Evolutionary conservation across 2,329 filamentous ascomycete genomes (phyloP), one percentile per base, ranked within the genome.

Genomic region (Fusarium sp.): DNA sequence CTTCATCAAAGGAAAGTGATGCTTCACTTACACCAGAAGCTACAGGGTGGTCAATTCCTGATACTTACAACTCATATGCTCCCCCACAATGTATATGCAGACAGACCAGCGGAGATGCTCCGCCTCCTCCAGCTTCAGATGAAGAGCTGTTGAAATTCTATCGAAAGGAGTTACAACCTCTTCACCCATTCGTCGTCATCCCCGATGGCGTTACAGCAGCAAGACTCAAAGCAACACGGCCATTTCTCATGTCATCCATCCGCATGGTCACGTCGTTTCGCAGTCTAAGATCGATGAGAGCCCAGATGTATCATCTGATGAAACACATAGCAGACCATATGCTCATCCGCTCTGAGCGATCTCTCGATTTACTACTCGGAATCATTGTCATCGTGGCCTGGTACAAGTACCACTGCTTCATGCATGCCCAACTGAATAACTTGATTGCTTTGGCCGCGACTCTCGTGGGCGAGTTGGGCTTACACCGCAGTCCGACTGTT

Each of bases 371-470:
- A 5, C 75, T 88, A 0, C 80, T 85, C 59, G 84, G 85, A 0
- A 81, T 88, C 6, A 74, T 88, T 5, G 81, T 87, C 1, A 81
- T 87, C 30, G 68, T 86, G 5, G 83, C 83, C 0, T 88, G 83
- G 81, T 87, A 87, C 60, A 86, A 88, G 49, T 85, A 88, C 54
- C 86, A 88, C 72, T 88, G 86, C 69, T 81, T 87, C 67, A 81
- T 85, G 75, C 86, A 88, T 55, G 81, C 83, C 1, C 87, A 89
- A 64, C 75, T 89, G 15, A 83, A 84, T 71, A 87, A 86, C 55
- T 77, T 89, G 6, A 74, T 88, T 5, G 81, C 84, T 12, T 70
- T 89, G 23, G 84, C 86, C 2, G 76, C 81, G 15, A 85, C 83
- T 7, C 80, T 88, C 3, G 78, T 83, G 11, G 81, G 81, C 0